Base-by-base conservation (phyloP, 495 filamentous ascomycete genomes). In the Penicillium desertorum region DNA sequence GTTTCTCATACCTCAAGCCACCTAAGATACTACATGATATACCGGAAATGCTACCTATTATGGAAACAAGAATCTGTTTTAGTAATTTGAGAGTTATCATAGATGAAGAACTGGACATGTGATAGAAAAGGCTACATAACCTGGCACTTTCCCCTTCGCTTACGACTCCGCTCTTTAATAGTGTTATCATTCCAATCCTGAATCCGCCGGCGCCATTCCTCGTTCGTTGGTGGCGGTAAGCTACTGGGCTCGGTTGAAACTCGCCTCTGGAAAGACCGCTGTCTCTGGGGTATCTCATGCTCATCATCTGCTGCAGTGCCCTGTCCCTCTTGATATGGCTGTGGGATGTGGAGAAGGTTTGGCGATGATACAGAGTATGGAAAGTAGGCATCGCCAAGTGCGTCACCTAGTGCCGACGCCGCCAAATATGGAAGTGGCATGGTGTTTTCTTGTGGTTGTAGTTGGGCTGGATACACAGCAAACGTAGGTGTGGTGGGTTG, bases 161-260 rank as follows among this genome's bases (percentile, higher is more conserved):
- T 72, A 45, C 64, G 71, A 45, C 59, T 67, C 36, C 72, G 57
- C 45, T 76, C 75, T 19, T 68, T 67, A 23, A 78, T 75, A 2
- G 75, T 78, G 49, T 66, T 65, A 50, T 76, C 71, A 43, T 78
- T 78, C 75, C 74, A 77, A 50, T 76, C 72, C 45, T 75, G 68
- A 39, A 78, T 78, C 3, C 75, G 71, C 19, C 70, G 64, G 45
- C 75, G 69, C 75, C 75, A 78, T 45, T 73, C 71, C 50, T 76
- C 69, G 29, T 71, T 71, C 16, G 65, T 59, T 1, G 69, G 63
- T 37, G 69, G 66, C 20, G 69, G 64, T 19, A 71, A 63, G 51
- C 66, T 72, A 14, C 58, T 64, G 0, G 75, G 73, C 32, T 76
- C 73, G 0, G 73, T 76, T 10, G 71, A 76, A 8, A 70, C 73